Conservation (phyloP, 495 filamentous ascomycete genomes). For the Hyaloscypha bicolor region DNA sequence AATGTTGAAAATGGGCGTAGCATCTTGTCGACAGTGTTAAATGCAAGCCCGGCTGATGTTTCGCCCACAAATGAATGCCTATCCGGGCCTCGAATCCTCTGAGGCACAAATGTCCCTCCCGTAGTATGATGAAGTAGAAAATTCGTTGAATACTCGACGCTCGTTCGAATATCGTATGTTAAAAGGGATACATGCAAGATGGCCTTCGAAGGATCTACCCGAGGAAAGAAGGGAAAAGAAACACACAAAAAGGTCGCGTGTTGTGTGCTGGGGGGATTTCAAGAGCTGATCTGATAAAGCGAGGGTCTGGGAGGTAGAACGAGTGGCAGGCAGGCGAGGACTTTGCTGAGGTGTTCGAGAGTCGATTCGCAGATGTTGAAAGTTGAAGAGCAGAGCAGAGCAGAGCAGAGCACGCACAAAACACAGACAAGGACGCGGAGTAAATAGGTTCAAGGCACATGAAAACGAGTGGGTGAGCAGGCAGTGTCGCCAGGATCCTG, state of each 20-base stretch:
- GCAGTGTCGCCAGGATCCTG: slow-evolving; percentile 1
- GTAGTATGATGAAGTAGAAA: not conserved
- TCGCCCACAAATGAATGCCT: not conserved
- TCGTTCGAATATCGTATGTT: not conserved
- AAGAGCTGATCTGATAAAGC: not conserved
- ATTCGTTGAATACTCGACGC: not conserved
- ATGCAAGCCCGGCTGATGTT: not conserved
- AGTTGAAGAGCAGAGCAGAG: slow-evolving; percentile 9
- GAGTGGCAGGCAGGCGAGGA: not conserved
- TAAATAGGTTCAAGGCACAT: not conserved
- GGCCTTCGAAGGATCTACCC: slow-evolving; percentile 2
- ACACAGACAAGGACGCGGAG: slow-evolving; percentile 8
- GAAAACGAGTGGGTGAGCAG: slow-evolving; percentile 2
- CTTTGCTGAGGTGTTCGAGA: not conserved
- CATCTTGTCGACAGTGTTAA: slow-evolving; percentile 21
- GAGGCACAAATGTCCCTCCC: not conserved
- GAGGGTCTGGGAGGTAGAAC: slow-evolving; percentile 1
- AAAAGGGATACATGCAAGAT: not conserved
- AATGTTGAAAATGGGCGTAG: slow-evolving; percentile 26
- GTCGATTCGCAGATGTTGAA: slow-evolving; percentile 4
- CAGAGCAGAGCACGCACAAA: slow-evolving; percentile 6
- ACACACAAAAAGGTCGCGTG: not conserved
- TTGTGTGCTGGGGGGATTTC: not conserved
- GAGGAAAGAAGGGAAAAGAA: not conserved
- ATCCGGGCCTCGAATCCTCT: not conserved